Percentiles rank a stretch among this genome's conserved stretches.
Conservation (phyloP, 2,329 filamentous ascomycete genomes). For the Juglanconis oblonga region DNA sequence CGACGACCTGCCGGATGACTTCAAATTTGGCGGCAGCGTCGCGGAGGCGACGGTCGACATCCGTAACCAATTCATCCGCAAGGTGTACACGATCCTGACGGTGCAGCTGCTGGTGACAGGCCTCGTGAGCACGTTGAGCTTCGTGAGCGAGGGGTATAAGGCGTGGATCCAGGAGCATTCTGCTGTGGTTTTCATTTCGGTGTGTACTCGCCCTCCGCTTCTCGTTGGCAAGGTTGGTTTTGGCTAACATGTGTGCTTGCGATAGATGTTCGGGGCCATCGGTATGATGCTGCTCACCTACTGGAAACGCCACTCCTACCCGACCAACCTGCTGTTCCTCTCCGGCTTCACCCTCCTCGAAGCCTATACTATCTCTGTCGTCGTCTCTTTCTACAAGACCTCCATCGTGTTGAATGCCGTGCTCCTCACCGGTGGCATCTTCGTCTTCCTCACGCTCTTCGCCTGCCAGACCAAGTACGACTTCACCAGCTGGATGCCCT, state of each 20-base stretch:
- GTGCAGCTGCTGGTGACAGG: constrained; percentile 86
- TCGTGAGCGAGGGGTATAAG: constrained; percentile 78
- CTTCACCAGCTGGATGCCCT: constrained; percentile 96
- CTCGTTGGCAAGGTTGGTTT: background rate
- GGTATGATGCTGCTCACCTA: constrained; percentile 83
- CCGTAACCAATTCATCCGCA: constrained; percentile 93
- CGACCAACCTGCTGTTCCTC: constrained; percentile 91
- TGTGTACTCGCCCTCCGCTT: constrained; percentile 35
- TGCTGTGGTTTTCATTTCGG: constrained; percentile 81
- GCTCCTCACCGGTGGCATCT: constrained; percentile 80
- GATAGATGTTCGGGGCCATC: constrained; percentile 72
- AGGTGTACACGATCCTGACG: constrained; percentile 98
- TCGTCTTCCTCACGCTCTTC: constrained; percentile 77
- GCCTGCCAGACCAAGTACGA: constrained; percentile 98
- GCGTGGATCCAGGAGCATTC: constrained; percentile 81
- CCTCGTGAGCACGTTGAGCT: constrained; percentile 76
- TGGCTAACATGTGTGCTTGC: constrained; percentile 10
- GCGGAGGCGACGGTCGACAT: constrained; percentile 93
- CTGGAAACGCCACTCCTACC: constrained; percentile 96
- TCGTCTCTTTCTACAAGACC: constrained; percentile 86
- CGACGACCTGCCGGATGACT: constrained; percentile 94
- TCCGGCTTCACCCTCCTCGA: constrained; percentile 86
- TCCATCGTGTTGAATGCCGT: constrained; percentile 86
- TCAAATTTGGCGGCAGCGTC: constrained; percentile 96
- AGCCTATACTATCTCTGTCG: constrained; percentile 88